Conservation (phyloP, 139 green algal genomes). For the Parachlorella kessleri region DNA sequence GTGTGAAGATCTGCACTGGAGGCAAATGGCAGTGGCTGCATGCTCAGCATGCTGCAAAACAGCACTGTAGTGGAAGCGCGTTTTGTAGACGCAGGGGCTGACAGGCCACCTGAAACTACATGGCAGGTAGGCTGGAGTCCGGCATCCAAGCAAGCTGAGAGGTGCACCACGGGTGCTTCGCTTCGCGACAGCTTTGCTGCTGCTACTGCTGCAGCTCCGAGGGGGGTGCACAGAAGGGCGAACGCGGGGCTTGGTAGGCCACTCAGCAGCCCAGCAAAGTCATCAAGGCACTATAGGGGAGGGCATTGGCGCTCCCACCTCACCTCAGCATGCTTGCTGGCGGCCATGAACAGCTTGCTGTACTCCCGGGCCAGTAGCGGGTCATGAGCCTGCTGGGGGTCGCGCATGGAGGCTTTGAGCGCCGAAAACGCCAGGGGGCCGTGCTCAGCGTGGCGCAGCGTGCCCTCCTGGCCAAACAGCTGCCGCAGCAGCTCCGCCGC, state of each 20-base stretch:
- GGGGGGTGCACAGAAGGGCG: too few relatives aligned
- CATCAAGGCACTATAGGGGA: too few relatives aligned
- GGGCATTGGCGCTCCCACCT: slow-evolving; percentile 22
- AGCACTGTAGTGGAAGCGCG: neutral
- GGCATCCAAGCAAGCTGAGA: too few relatives aligned
- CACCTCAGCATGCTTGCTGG: slow-evolving; percentile 37
- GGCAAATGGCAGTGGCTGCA: neutral
- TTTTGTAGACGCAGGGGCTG: slow-evolving; percentile 19
- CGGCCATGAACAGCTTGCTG: slow-evolving; percentile 43
- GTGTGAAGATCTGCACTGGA: slow-evolving; percentile 50
- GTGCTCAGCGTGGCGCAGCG: too few relatives aligned
- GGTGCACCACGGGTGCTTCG: too few relatives aligned
- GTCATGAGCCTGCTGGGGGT: slow-evolving; percentile 24
- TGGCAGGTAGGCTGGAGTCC: too few relatives aligned
- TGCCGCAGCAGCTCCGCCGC: slow-evolving; percentile 70
- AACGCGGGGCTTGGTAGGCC: too few relatives aligned
- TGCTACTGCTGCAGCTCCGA: too few relatives aligned
- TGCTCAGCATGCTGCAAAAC: neutral
- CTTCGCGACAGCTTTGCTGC: too few relatives aligned
- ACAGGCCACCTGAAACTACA: too few relatives aligned
- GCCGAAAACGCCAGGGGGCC: slow-evolving; percentile 52
- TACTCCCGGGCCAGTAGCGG: slow-evolving; percentile 40
- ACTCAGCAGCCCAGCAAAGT: too few relatives aligned
- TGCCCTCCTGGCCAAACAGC: slow-evolving; percentile 48
- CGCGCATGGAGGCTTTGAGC: slow-evolving; percentile 40